A percentile compares a stretch with the other conserved stretches of the same genome.
Conservation (phyloP, 768 basidiomycete genomes). For the Mycena vitilis region DNA sequence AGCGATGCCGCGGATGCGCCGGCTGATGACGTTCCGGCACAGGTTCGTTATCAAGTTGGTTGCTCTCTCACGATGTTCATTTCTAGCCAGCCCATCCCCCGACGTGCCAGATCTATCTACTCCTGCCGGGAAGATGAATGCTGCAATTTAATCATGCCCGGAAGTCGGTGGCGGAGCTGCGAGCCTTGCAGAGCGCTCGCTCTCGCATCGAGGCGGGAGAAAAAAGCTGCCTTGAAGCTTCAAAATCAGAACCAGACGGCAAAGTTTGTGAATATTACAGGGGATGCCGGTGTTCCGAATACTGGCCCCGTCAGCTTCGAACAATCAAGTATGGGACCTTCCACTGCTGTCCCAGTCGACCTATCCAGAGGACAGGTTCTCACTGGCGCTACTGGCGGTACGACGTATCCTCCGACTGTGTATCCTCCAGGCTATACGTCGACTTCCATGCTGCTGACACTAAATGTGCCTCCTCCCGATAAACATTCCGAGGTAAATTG, state of each 20-base stretch:
- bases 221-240: slow-evolving; percentile 15
- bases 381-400: not conserved
- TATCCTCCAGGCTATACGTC: slow-evolving; percentile 16
- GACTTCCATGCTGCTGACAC: slow-evolving; percentile 22
- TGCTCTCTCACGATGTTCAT: not conserved
- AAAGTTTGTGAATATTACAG: slow-evolving; percentile 12
- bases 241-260: not conserved
- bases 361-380: not conserved
- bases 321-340: not conserved
- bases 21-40: not conserved
- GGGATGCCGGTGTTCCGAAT: not conserved
- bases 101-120: slow-evolving; percentile 33
- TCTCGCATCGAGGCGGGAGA: slow-evolving; percentile 46
- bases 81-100: not conserved
- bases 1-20: not conserved
- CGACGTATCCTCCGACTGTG: too few species aligned
- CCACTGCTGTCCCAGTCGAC: slow-evolving; percentile 3
- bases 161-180: slow-evolving; percentile 61
- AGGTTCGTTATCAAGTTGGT: slow-evolving; percentile 23
- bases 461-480: slow-evolving; percentile 22
- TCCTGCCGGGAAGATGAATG: slow-evolving; percentile 55
- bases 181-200: slow-evolving; percentile 53
- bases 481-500: slow-evolving; percentile 15
- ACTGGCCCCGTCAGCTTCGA: not conserved
- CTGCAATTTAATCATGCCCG: slow-evolving; percentile 56